phyloP scores from a whole-genome alignment of 441 rosid species.

The Hypseocharis bilobata region DNA sequence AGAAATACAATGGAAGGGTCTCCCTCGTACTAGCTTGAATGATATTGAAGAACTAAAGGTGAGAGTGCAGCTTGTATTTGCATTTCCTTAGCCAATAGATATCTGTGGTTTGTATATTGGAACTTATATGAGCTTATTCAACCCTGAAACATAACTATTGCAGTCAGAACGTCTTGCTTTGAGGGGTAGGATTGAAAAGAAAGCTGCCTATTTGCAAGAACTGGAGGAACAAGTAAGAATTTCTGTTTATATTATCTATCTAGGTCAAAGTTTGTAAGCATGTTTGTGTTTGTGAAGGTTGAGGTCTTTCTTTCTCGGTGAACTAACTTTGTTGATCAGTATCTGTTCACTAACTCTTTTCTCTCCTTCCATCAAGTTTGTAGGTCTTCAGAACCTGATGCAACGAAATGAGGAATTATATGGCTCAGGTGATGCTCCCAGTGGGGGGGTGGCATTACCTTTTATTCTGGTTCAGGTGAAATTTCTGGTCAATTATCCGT shows the following conservation, averaged over 20 bases:
- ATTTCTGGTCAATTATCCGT: slow-evolving; percentile 16
- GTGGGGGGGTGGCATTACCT: slow-evolving; percentile 84
- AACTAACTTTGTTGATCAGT: not conserved
- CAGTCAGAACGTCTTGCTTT: slow-evolving; percentile 62
- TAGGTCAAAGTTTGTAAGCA: no score
- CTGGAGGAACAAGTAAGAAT: slow-evolving; percentile 80
- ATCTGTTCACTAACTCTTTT: not conserved
- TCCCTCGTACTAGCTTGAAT: slow-evolving; percentile 84
- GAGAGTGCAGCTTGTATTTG: slow-evolving; percentile 21
- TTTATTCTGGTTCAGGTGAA: slow-evolving; percentile 94
- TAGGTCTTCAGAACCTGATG: slow-evolving; percentile 84
- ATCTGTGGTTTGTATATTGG: slow-evolving; percentile 10
- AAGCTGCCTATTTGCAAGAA: slow-evolving; percentile 72
- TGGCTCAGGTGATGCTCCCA: slow-evolving; percentile 74
- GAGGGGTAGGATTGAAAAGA: slow-evolving; percentile 77
- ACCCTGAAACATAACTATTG: slow-evolving; percentile 16
- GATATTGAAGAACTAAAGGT: slow-evolving; percentile 96
- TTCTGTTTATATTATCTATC: not conserved
- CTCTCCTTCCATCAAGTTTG: slow-evolving; percentile 37
- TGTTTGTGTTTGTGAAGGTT: not conserved
- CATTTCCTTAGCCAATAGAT: slow-evolving; percentile 12
- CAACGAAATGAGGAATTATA: slow-evolving; percentile 70
- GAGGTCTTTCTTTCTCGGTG: not conserved
- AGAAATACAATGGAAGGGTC: slow-evolving; percentile 97
- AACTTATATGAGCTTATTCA: slow-evolving; percentile 21